Base-by-base conservation (phyloP, 2,329 filamentous ascomycete species). In the Microsporum audouinii region DNA sequence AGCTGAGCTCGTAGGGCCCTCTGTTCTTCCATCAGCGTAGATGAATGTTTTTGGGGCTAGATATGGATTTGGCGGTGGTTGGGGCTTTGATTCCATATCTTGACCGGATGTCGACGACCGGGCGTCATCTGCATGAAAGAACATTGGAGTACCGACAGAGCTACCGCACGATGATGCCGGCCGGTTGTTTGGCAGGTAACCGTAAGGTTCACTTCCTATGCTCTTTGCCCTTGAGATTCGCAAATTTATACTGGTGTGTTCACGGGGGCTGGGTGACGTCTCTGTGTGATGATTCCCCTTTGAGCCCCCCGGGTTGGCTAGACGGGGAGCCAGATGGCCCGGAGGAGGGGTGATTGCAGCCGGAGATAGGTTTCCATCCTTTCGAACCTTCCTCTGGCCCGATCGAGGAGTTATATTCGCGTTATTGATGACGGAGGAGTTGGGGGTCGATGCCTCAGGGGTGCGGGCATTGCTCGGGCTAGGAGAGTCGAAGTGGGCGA, bases 121-220 rank as follows among this genome's bases (percentile, higher is more conserved):
- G 43, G 82, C 88, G 67, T 96, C 89, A 71, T 86, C 89, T 33
- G 91, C 94, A 71, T 95, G 91, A 72, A 99, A 96, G 80, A 97
- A 97, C 76, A 90, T 92, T 59, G 86, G 75, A 36, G 56, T 57
- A 14, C 68, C 71, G 14, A 71, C 65, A 4, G 71, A 63, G 47
- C 70, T 68, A 57, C 71, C 75, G 60, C 66, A 72, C 58, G 69
- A 73, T 3, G 71, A 74, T 59, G 65, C 71, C 23, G 67, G 71
- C 38, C 67, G 72, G 23, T 62, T 17, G 34, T 59, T 62, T 36
- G 66, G 39, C 23, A 59, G 63, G 56, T 61, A 63, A 61, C 66
- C 66, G 49, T 68, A 73, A 59, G 63, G 72, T 6, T 76, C 75
- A 31, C 72, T 70, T 14, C 70, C 69, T 39, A 73, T 65, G 39